Evolutionary conservation across 768 basidiomycete species (phyloP).

Genomic region (Tricholoma hemisulphureum): DNA sequence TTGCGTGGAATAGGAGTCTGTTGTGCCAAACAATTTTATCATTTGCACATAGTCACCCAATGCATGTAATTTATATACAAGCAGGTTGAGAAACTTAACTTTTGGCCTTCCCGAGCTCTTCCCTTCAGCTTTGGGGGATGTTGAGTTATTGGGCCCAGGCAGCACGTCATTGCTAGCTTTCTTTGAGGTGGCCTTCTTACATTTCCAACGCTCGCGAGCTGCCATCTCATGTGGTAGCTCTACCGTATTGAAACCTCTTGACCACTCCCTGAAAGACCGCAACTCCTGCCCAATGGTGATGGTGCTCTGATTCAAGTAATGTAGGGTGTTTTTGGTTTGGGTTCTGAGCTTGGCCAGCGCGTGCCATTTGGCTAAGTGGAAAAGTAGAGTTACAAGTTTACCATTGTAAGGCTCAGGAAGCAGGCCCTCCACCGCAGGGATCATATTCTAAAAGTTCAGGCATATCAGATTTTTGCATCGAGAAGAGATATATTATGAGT

Average conservation of each 20-base stretch:
- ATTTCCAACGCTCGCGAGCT: not conserved
- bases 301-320: slow-evolving; percentile 19
- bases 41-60: slow-evolving; percentile 25
- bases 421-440: slow-evolving; percentile 35
- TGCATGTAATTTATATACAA: slow-evolving; percentile 31
- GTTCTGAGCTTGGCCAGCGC: slow-evolving; percentile 27
- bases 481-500: not conserved
- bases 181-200: not conserved
- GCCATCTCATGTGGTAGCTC: slow-evolving; percentile 1
- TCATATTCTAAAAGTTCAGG: slow-evolving; percentile 22
- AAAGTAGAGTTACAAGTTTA: slow-evolving; percentile 21
- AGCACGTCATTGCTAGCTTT: not conserved
- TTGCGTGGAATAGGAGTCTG: slow-evolving; percentile 24
- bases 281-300: slow-evolving; percentile 15
- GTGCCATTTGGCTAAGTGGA: slow-evolving; percentile 26
- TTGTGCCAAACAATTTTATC: slow-evolving; percentile 20
- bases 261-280: slow-evolving; percentile 20
- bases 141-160: not conserved
- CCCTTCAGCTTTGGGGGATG: not conserved
- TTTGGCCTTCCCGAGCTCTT: not conserved
- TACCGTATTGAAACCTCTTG: slow-evolving; percentile 18
- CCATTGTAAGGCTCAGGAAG: slow-evolving; percentile 24
- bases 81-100: slow-evolving; percentile 20
- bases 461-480: not conserved
- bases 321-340: slow-evolving; percentile 25